These are phyloP conservation scores for Pulveroboletus sp. DNA, from an alignment of 768 basidiomycete species.

Conservation along the genomic window DNA sequence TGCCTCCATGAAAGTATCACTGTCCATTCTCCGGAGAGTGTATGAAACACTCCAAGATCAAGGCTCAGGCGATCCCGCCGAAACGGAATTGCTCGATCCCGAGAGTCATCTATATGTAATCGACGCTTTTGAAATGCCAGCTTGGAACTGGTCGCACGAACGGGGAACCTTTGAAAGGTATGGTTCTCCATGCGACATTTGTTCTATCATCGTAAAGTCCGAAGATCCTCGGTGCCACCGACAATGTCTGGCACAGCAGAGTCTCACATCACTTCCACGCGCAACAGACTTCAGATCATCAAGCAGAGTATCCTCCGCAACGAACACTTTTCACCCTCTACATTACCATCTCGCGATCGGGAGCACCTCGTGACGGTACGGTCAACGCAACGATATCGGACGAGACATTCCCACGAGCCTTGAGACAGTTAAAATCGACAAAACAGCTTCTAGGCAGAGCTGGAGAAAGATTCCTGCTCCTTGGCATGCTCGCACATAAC, in stretches of 20 bases:
- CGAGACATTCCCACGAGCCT: conserved; percentile 16
- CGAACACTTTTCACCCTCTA: conserved; percentile 97
- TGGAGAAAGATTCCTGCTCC: conserved; percentile 84
- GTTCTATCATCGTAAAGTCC: conserved; percentile 9
- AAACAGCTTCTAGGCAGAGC: conserved; percentile 92
- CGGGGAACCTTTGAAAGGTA: conserved; percentile 87
- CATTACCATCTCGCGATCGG: conserved; percentile 83
- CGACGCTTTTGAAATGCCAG: conserved; percentile 93
- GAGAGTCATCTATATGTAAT: conserved; percentile 80
- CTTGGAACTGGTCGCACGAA: conserved; percentile 87
- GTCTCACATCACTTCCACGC: conserved; percentile 70
- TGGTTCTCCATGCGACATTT: conserved; percentile 13
- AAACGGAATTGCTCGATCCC: conserved; percentile 69
- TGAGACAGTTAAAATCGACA: conserved; percentile 78
- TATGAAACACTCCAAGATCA: conserved; percentile 72
- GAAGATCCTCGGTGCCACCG: conserved; percentile 45
- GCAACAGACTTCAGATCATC: conserved; percentile 87
- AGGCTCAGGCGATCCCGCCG: conserved; percentile 41
- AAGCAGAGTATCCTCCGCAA: conserved; percentile 91
- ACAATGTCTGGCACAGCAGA: conserved; percentile 83
- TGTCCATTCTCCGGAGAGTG: conserved; percentile 62
- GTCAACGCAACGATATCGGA: conserved; percentile 10
- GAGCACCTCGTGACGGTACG: conserved; percentile 84
- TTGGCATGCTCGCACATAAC: conserved; percentile 87
- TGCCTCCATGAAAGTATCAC: conserved; percentile 78